A percentile compares a stretch with the other conserved stretches of the same genome.
phyloP scores from a whole-genome alignment of 2,329 filamentous ascomycete genomes.

The Cladosporium halotolerans region DNA sequence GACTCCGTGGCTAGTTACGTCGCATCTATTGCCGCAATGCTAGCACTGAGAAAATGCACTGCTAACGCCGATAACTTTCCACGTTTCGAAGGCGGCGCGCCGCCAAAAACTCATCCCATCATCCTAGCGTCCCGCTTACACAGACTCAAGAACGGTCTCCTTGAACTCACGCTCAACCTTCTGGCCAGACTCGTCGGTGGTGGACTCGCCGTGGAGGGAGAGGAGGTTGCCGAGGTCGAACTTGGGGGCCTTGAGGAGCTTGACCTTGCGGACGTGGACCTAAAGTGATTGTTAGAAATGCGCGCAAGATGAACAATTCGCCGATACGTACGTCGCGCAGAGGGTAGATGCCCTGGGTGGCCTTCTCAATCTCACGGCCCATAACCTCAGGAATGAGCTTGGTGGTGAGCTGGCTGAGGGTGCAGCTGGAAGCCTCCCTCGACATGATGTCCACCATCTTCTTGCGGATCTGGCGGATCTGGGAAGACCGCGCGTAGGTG shows the following conservation, averaged over 20 bases:
- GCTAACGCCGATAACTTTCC: conserved; percentile 12
- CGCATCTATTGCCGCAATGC: conserved; percentile 9
- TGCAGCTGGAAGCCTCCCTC: conserved; percentile 90
- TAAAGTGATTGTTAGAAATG: conserved; percentile 41
- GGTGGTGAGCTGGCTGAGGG: conserved; percentile 89
- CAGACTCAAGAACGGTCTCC: conserved; percentile 89
- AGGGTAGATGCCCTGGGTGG: conserved; percentile 98
- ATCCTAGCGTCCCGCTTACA: conserved; percentile 53
- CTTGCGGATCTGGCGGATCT: conserved; percentile 96
- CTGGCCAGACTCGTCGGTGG: conserved; percentile 91
- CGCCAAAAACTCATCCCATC: conserved; percentile 11
- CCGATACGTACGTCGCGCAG: conserved; percentile 77
- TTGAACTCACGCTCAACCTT: conserved; percentile 99
- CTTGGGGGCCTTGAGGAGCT: conserved; percentile 97
- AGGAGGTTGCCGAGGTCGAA: conserved; percentile 97
- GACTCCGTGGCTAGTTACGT: conserved; percentile 12
- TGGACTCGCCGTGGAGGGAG: conserved; percentile 94
- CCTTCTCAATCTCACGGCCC: conserved; percentile 99
- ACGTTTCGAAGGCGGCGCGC: conserved; percentile 11
- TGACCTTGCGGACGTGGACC: conserved; percentile 99
- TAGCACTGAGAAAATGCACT: conserved; percentile 11
- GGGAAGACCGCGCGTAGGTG: conserved; percentile 92
- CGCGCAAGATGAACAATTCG: background rate
- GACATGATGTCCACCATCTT: conserved; percentile 99
- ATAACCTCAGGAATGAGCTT: conserved; percentile 99